Conservation (phyloP, 306 rosid genomes). For the Ormosia emarginata region DNA sequence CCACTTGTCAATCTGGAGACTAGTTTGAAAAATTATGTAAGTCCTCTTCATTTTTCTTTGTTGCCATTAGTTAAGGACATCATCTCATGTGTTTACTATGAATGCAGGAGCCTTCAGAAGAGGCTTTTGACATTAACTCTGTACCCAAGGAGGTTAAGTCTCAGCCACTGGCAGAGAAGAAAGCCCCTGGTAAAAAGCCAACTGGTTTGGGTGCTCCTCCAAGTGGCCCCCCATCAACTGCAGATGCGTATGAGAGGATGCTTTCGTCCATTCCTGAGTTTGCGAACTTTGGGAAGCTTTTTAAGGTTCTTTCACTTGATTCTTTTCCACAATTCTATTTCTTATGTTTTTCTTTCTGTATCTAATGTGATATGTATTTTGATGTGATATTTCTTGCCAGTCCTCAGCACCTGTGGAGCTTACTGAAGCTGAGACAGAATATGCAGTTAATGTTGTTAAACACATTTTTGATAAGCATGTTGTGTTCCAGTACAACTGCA, state of each 20-base stretch:
- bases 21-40: conserved; percentile 88
- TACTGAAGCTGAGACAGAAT: conserved; percentile 96
- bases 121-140: conserved; percentile 75
- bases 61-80: conserved; percentile 2
- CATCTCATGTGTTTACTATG: conserved; percentile 40
- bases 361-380: conserved; percentile 11
- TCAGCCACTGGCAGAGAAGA: conserved; percentile 85
- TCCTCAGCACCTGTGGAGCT: conserved; percentile 97
- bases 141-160: conserved; percentile 88
- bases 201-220: conserved; percentile 81
- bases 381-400: conserved; percentile 41
- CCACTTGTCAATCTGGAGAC: conserved; percentile 92
- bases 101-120: conserved; percentile 90
- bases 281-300: conserved; percentile 77
- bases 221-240: conserved; percentile 66
- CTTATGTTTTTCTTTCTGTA: background rate
- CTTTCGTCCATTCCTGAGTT: conserved; percentile 80
- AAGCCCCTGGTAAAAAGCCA: conserved; percentile 88
- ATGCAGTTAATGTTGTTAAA: conserved; percentile 91
- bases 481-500: conserved; percentile 97
- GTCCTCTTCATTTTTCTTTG: conserved; percentile 31
- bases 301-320: conserved; percentile 58
- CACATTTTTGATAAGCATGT: conserved; percentile 86
- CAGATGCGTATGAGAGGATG: conserved; percentile 78
- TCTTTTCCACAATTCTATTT: conserved; percentile 11